These are phyloP conservation scores for Zoysia matrella DNA, from an alignment of 202 grass and related monocot species.

Conservation along the genomic window DNA sequence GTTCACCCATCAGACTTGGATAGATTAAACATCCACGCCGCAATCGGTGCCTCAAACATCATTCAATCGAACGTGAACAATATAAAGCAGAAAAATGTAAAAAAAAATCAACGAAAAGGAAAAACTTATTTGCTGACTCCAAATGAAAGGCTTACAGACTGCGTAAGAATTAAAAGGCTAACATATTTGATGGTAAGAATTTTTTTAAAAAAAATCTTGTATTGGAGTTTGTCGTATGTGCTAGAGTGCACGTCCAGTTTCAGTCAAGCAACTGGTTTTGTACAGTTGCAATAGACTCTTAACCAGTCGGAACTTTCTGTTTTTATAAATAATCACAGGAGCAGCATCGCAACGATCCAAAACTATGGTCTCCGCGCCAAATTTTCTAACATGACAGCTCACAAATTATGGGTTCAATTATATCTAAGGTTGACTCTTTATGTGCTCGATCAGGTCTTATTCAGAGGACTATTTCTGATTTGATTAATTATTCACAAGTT, in stretches of 20 bases:
- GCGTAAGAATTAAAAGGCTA: too few species aligned
- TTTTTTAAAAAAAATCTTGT: too few species aligned
- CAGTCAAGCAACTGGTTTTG: slow-evolving; percentile 50
- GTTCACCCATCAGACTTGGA: slow-evolving; percentile 26
- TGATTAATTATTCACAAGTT: background rate
- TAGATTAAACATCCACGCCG: background rate
- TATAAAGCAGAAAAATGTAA: too few species aligned
- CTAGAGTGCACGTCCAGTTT: slow-evolving; percentile 29
- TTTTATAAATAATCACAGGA: too few species aligned
- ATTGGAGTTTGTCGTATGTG: slow-evolving; percentile 3
- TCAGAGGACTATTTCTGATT: slow-evolving; percentile 4
- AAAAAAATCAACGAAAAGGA: too few species aligned
- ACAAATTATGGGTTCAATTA: background rate
- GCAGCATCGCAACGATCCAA: slow-evolving; percentile 11
- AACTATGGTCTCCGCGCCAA: slow-evolving; percentile 2
- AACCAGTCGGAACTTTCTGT: slow-evolving; percentile 9
- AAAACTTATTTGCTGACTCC: too few species aligned
- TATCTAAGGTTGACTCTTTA: background rate
- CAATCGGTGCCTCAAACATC: too few species aligned
- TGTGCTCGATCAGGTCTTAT: background rate
- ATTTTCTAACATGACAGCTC: slow-evolving; percentile 12
- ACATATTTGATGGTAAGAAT: too few species aligned
- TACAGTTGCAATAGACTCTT: slow-evolving; percentile 48
- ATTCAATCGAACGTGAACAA: too few species aligned
- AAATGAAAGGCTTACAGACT: too few species aligned